Base-by-base conservation (phyloP, 371 early-diverging fungal genomes). In the Umbelopsis sp. region DNA sequence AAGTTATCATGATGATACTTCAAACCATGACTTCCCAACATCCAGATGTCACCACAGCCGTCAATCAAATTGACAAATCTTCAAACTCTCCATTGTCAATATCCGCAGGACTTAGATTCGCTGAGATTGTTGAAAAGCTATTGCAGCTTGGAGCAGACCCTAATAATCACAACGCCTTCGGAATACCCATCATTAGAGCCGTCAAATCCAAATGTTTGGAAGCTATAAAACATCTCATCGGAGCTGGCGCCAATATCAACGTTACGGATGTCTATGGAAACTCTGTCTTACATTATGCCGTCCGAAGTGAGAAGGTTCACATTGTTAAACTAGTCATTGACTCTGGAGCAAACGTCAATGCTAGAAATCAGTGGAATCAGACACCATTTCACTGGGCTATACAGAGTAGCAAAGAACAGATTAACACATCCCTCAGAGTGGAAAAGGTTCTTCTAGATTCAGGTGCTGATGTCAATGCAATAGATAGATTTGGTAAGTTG, bases 311-410 rank as follows among this genome's bases (percentile, higher is more conserved):
- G 62, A 84, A 81, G 51, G 68, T 72, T 62, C 69, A 67, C 5
- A 69, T 86, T 22, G 83, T 86, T 2, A 73, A 80, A 7, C 35
- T 75, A 8, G 57, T 89, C 3, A 38, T 89, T 38, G 75, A 83
- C 2, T 52, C 71, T 22, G 79, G 81, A 20, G 86, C 83, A 6
- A 50, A 77, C 24, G 70, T 70, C 4, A 67, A 78, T 52, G 66
- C 63, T 1, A 44, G 22, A 22, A 76, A 79, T 48, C 57, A 70
- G 29, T 70, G 73, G 45, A 50, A 67, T 10, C 80, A 76, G 48
- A 83, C 86, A 1, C 80, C 90, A 12, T 76, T 90, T 6, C 90
- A 90, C 70, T 63, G 81, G 41, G 85, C 90, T 0, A 71, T 88
- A 14, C 76, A 86, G 38, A 25, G 53, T 3, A 77, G 86, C 20